Conservation (phyloP, 202 grass and related monocot genomes). For the Miscanthus sacchariflorus region DNA sequence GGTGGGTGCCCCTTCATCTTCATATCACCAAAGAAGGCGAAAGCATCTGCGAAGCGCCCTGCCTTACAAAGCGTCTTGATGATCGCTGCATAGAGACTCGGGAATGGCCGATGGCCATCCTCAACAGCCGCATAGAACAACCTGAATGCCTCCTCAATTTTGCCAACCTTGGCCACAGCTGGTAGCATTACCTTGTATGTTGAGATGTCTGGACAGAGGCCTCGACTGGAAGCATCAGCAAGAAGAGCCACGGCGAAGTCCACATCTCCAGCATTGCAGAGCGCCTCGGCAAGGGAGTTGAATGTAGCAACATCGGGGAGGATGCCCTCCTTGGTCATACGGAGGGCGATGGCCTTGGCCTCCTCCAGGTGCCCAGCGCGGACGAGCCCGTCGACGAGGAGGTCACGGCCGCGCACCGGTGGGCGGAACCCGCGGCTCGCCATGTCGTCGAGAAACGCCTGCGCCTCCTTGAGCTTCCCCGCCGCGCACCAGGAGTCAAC, state of each 20-base stretch:
- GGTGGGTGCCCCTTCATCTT: constrained; percentile 73
- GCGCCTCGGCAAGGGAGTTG: constrained; percentile 84
- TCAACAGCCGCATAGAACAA: constrained; percentile 87
- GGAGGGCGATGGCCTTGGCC: constrained; percentile 84
- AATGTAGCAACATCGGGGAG: constrained; percentile 89
- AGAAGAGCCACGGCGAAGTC: constrained; percentile 71
- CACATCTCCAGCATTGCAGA: constrained; percentile 75
- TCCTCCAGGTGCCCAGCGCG: constrained; percentile 81
- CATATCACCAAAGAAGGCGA: constrained; percentile 81
- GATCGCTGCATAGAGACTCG: constrained; percentile 87
- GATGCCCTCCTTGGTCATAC: constrained; percentile 94
- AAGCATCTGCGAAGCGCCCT: constrained; percentile 81
- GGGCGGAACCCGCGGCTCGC: constrained; percentile 76
- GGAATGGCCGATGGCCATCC: constrained; percentile 83
- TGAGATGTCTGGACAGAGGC: constrained; percentile 93
- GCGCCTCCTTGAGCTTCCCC: constrained; percentile 88
- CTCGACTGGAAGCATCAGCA: constrained; percentile 66
- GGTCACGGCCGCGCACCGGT: constrained; percentile 77
- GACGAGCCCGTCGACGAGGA: constrained; percentile 88
- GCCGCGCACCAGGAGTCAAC: constrained; percentile 91
- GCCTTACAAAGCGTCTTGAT: constrained; percentile 89
- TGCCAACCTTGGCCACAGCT: constrained; percentile 82
- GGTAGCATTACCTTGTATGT: constrained; percentile 94
- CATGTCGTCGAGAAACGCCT: constrained; percentile 98
- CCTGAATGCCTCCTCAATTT: constrained; percentile 78